phyloP scores from a whole-genome alignment of 208 protist genomes.

The Trypanosoma caninum region DNA sequence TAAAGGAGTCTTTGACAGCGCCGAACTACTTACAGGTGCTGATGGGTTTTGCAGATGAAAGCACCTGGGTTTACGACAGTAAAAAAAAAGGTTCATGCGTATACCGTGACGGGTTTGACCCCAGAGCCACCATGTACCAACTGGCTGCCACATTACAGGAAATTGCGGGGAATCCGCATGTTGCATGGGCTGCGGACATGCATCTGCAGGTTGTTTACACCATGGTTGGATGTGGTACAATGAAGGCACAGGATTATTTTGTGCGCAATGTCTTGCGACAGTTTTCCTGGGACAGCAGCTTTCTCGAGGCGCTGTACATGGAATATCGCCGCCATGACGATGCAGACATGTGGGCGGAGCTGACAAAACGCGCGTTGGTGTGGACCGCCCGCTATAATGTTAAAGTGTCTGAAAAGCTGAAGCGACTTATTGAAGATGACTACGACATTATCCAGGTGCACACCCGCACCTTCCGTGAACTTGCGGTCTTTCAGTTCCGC shows the following conservation, averaged over 20 bases:
- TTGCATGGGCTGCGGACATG: conserved; percentile 85
- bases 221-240: conserved; percentile 81
- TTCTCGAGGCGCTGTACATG: conserved; percentile 80
- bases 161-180: conserved; percentile 65
- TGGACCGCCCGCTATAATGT: conserved; percentile 89
- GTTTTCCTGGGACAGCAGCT: conserved; percentile 75
- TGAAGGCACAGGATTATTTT: conserved; percentile 90
- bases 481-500: conserved; percentile 89
- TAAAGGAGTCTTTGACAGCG: conserved; percentile 57
- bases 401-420: conserved; percentile 61
- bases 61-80: conserved; percentile 42
- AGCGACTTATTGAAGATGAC: conserved; percentile 88
- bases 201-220: conserved; percentile 78
- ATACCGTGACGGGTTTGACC: conserved; percentile 60
- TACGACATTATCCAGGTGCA: conserved; percentile 86
- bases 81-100: conserved; percentile 28
- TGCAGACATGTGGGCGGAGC: conserved; percentile 79
- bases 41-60: conserved; percentile 71
- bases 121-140: conserved; percentile 37
- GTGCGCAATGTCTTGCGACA: conserved; percentile 85
- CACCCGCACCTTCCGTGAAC: conserved; percentile 85
- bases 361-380: conserved; percentile 88
- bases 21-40: conserved; percentile 80
- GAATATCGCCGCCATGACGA: conserved; percentile 88
- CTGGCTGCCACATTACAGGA: conserved; percentile 50